Evolutionary conservation across 495 filamentous ascomycete species (phyloP).

Genomic region (Penicillium diatomitis): DNA sequence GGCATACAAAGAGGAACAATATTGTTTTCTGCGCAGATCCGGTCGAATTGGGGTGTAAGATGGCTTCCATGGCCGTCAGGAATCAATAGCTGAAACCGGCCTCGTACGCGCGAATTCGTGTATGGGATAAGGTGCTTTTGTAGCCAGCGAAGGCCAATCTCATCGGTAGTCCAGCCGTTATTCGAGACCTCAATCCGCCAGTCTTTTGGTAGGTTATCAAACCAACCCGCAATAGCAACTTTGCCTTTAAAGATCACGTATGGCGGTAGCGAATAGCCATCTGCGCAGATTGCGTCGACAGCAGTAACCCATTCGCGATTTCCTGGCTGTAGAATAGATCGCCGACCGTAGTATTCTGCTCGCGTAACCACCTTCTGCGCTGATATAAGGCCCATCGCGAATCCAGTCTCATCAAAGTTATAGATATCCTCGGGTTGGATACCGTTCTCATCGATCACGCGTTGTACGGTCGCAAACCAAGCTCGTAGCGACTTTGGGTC

Average conservation of each 20-base stretch:
- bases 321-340: background rate
- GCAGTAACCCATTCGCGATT: background rate
- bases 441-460: too few species aligned
- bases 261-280: conserved; percentile 4
- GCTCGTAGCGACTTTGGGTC: too few species aligned
- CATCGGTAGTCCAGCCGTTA: background rate
- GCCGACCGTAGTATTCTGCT: background rate
- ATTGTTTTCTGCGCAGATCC: conserved; percentile 11
- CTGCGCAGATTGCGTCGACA: conserved; percentile 1
- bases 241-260: conserved; percentile 1
- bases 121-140: background rate
- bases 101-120: background rate
- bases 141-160: background rate
- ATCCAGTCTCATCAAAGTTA: background rate
- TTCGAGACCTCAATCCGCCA: background rate
- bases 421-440: background rate
- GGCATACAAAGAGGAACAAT: conserved; percentile 18
- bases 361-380: background rate
- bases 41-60: conserved; percentile 12
- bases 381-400: background rate
- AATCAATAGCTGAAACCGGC: background rate
- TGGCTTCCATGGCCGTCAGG: conserved; percentile 19
- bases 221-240: background rate
- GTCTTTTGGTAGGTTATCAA: background rate
- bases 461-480: too few species aligned